A percentile compares a stretch with the other conserved stretches of the same genome.
Conservation (phyloP, 352 stramenopile genomes). For the Elongisporangium prolatum region DNA sequence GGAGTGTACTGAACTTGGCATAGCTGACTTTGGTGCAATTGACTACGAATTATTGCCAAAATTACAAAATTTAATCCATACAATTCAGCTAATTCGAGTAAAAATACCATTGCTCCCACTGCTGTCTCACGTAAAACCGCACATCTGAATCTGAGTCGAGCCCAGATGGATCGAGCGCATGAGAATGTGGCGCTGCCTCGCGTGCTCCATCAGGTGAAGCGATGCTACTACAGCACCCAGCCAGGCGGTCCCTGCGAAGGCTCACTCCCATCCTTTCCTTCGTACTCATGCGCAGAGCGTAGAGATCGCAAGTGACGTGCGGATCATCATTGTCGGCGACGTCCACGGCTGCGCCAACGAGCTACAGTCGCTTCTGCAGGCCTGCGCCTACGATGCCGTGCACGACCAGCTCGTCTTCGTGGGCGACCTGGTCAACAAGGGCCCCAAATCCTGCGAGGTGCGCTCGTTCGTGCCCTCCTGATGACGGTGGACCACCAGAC, state of each 20-base stretch:
- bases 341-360: slow-evolving; percentile 91
- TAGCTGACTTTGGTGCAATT: background rate
- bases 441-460: slow-evolving; percentile 68
- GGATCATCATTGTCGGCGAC: slow-evolving; percentile 87
- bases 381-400: slow-evolving; percentile 37
- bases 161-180: slow-evolving; percentile 23
- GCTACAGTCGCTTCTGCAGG: slow-evolving; percentile 53
- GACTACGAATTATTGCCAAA: background rate
- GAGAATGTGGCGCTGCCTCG: slow-evolving; percentile 42
- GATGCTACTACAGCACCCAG: background rate
- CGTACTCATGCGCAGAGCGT: slow-evolving; percentile 7
- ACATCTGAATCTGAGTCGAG: background rate
- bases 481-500: background rate
- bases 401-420: slow-evolving; percentile 83
- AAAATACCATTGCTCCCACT: background rate
- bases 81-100: background rate
- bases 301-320: slow-evolving; percentile 20
- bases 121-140: too few relatives aligned
- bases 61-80: background rate
- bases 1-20: background rate
- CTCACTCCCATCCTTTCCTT: background rate
- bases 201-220: slow-evolving; percentile 32
- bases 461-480: background rate
- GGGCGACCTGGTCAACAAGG: slow-evolving; percentile 93
- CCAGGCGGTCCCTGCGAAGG: background rate